Evolutionary conservation across 2,329 filamentous ascomycete genomes (phyloP).

Genomic region (Colletotrichum zoysiae): DNA sequence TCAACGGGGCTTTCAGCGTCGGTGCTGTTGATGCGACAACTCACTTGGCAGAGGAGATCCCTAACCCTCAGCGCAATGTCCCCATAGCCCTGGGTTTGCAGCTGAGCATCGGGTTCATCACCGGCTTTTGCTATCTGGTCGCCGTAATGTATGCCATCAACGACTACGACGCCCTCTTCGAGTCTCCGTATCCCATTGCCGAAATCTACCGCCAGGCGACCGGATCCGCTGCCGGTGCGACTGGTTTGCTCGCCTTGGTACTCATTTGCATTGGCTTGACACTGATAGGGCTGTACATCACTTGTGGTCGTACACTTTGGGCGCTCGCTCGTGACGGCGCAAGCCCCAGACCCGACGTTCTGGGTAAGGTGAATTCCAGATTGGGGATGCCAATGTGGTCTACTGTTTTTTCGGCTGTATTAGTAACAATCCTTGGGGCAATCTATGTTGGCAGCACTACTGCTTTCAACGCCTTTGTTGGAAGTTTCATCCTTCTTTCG

Average conservation of each 20-base stretch:
- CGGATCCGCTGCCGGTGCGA: conserved; percentile 61
- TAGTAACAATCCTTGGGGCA: conserved; percentile 67
- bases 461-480: conserved; percentile 76
- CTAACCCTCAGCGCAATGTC: conserved; percentile 61
- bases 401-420: conserved; percentile 59
- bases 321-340: conserved; percentile 56
- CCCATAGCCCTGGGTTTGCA: conserved; percentile 66
- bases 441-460: conserved; percentile 76
- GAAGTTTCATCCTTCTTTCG: conserved; percentile 56
- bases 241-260: conserved; percentile 61
- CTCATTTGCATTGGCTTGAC: conserved; percentile 54
- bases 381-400: conserved; percentile 58
- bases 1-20: conserved; percentile 77
- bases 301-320: conserved; percentile 56
- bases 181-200: conserved; percentile 71
- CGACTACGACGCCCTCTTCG: conserved; percentile 62
- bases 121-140: conserved; percentile 65
- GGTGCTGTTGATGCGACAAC: conserved; percentile 75
- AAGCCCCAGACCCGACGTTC: conserved; percentile 48
- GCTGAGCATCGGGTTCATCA: conserved; percentile 63
- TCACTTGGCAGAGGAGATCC: conserved; percentile 76
- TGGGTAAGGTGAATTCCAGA: conserved; percentile 48
- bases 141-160: conserved; percentile 71
- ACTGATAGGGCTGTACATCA: conserved; percentile 54
- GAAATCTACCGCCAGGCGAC: conserved; percentile 75